Evolutionary conservation across 352 stramenopile genomes (phyloP).

Genomic region (Pythium rhizo-oryzae): DNA sequence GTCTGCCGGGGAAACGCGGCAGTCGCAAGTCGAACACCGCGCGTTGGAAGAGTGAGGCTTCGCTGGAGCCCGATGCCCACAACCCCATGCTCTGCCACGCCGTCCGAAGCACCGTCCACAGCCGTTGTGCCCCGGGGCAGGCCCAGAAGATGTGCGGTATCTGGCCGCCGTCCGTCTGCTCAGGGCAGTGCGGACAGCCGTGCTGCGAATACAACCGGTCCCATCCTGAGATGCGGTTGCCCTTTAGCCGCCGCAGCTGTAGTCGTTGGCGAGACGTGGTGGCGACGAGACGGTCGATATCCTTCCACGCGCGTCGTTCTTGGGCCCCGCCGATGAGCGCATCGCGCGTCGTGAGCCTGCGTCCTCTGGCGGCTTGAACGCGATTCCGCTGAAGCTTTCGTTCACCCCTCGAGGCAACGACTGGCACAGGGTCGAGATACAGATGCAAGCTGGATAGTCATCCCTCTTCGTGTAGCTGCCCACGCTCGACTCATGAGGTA

Average conservation of each 20-base stretch:
- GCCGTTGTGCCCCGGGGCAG: constrained; percentile 3
- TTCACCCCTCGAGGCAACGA: too few species aligned
- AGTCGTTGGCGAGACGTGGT: not conserved
- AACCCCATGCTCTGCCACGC: not conserved
- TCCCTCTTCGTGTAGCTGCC: too few species aligned
- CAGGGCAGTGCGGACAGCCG: too few species aligned
- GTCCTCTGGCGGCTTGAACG: not conserved
- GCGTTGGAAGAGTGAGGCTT: not conserved
- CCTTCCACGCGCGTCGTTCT: not conserved
- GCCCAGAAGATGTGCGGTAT: constrained; percentile 13
- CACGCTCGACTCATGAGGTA: too few species aligned
- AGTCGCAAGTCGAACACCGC: not conserved
- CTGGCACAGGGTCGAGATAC: too few species aligned
- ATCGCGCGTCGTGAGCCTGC: not conserved
- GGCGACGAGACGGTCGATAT: not conserved
- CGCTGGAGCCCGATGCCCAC: not conserved
- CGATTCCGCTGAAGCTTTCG: too few species aligned
- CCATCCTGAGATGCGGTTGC: constrained; percentile 8
- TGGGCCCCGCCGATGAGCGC: not conserved
- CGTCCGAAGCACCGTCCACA: not conserved
- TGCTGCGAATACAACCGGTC: too few species aligned
- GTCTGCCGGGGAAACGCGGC: not conserved
- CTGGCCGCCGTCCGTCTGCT: not conserved
- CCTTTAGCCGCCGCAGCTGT: not conserved
- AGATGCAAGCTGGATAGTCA: too few species aligned